Conservation (phyloP, 2,329 filamentous ascomycete genomes). For the Fusarium sp. region DNA sequence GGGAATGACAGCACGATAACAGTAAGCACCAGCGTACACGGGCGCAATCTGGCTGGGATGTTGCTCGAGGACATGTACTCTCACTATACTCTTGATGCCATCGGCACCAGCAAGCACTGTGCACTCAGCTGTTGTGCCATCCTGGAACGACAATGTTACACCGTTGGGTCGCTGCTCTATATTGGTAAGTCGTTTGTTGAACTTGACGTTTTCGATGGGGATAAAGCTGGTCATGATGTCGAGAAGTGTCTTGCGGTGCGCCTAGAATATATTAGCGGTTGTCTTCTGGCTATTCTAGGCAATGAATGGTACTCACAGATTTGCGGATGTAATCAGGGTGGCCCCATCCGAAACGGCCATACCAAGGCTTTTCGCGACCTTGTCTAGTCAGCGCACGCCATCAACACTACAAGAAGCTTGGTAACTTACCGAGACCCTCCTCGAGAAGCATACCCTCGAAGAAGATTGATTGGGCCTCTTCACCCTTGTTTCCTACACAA, state of each 20-base stretch:
- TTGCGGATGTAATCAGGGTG: not conserved
- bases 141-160: not conserved
- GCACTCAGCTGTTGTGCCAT: not conserved
- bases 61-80: not conserved
- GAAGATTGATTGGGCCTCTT: not conserved
- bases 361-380: not conserved
- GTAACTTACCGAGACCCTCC: not conserved
- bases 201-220: not conserved
- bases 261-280: not conserved
- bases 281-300: accelerated
- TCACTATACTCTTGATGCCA: not conserved
- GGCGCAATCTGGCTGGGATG: not conserved
- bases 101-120: not conserved
- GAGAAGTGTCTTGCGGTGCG: not conserved
- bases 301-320: not conserved
- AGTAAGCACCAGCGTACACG: not conserved
- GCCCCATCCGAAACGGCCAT: not conserved
- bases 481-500: not conserved
- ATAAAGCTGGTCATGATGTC: constrained; percentile 2
- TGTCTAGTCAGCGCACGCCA: not conserved
- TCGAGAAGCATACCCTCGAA: not conserved
- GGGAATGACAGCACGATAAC: constrained; percentile 2
- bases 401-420: accelerated
- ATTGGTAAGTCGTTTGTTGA: not conserved
- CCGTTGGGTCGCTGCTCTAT: not conserved